Evolutionary conservation across 495 filamentous ascomycete genomes (phyloP), one percentile per base, ranked within the genome.

Genomic region (Delitschia confertaspora): DNA sequence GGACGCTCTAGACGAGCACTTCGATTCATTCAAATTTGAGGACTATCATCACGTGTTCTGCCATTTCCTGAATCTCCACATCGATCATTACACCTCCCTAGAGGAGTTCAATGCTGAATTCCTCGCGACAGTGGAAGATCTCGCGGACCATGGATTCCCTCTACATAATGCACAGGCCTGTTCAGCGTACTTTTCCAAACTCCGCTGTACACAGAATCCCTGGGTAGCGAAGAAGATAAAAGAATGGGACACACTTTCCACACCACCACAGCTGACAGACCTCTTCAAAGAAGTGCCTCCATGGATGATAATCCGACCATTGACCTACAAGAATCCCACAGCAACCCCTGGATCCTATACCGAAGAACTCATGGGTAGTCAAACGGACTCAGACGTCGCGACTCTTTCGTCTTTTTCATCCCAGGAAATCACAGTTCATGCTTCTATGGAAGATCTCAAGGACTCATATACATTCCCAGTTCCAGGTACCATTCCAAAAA

Each of bases 61-160:
- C 47, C 43, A 50, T 34, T 56, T 56, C 23, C 53, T 56, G 8
- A 56, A 56, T 39, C 38, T 56, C 0, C 47, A 56, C 47, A 50
- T 56, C 35, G 53, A 56, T 29, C 42, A 51, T 18, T 56, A 38
- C 36, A n/a, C 23, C 13, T 47, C 24, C 29, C 34, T 56, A 10
- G 53, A 51, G 20, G 53, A 47, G 5, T 56, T 56, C 53, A 47
- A 56, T 31, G 24, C 16, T 17, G 53, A 56, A 39, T 56, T 46
- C 30, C 37, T 24, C 11, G 38, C 38, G 0, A 47, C 44, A 11
- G 19, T 56, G 10, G 41, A 48, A 9, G 53, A 56, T 11, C 13
- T 56, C 8, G 30, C 44, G 1, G 53, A 56, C 39, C 47, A 51
- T 34, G 53, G 53, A 8, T 23, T 33, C 9, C 47, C 47, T 4